Conservation (phyloP, 768 basidiomycete species). For the Boletus speciosus region DNA sequence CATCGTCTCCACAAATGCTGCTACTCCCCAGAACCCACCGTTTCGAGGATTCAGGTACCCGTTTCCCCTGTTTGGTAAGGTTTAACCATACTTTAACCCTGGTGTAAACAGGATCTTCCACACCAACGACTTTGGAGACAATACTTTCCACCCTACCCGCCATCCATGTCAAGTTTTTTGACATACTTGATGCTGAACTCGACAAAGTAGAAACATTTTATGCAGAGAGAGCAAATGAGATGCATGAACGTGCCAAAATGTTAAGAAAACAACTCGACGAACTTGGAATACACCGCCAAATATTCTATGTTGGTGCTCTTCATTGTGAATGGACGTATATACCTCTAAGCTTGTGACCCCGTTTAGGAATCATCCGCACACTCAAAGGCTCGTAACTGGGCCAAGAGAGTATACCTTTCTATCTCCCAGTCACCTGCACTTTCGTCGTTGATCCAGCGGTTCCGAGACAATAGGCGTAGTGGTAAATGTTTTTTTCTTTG, state of each 20-base stretch:
- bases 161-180: conserved; percentile 69
- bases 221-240: conserved; percentile 61
- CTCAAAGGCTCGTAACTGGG: conserved; percentile 11
- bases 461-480: neutral
- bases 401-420: conserved; percentile 3
- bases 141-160: conserved; percentile 56
- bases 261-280: conserved; percentile 72
- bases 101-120: conserved; percentile 9
- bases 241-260: conserved; percentile 41
- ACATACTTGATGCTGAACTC: conserved; percentile 71
- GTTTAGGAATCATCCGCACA: conserved; percentile 14
- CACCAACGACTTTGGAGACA: conserved; percentile 38
- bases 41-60: conserved; percentile 12
- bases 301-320: conserved; percentile 49
- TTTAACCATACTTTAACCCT: neutral
- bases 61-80: too few species aligned
- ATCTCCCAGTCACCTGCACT: neutral
- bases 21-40: conserved; percentile 1
- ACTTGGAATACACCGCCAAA: conserved; percentile 62
- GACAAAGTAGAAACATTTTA: conserved; percentile 88
- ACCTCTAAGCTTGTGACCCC: neutral
- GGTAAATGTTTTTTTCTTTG: conserved; percentile 3
- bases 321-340: neutral
- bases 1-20: neutral
- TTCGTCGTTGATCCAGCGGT: conserved; percentile 1